phyloP scores from a whole-genome alignment of 768 basidiomycete species.

The Infundibulicybe gibba region DNA sequence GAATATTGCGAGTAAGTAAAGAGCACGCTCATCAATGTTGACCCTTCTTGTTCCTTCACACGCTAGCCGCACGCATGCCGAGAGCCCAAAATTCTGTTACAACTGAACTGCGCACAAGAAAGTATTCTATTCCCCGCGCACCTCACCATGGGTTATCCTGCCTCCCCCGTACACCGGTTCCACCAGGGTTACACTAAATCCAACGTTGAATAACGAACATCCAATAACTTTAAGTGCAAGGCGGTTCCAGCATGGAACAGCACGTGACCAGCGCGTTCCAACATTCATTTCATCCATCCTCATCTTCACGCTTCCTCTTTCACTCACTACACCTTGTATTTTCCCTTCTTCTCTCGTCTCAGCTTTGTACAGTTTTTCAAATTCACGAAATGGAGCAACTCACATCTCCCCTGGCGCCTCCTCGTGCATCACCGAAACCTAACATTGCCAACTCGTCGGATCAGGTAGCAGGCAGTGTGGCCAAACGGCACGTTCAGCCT shows the following conservation, averaged over 20 bases:
- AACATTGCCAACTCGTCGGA: conserved; percentile 45
- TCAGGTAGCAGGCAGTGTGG: conserved; percentile 72
- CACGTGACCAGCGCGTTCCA: not conserved
- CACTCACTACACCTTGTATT: conserved; percentile 15
- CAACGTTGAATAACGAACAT: too few species aligned
- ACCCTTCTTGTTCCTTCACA: not conserved
- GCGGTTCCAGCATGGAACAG: too few species aligned
- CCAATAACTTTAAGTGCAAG: too few species aligned
- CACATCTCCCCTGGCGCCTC: conserved; percentile 57
- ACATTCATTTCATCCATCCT: conserved; percentile 4
- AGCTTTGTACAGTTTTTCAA: conserved; percentile 7
- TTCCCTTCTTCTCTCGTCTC: conserved; percentile 15
- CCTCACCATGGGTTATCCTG: too few species aligned
- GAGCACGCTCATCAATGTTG: not conserved
- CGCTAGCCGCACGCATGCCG: not conserved
- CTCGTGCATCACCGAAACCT: conserved; percentile 57
- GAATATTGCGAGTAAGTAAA: not conserved
- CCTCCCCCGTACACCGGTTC: too few species aligned
- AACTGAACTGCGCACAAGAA: not conserved
- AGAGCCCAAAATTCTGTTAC: not conserved
- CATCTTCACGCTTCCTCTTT: conserved; percentile 6
- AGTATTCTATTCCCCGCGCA: too few species aligned
- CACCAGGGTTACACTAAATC: too few species aligned
- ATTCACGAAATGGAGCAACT: conserved; percentile 63
- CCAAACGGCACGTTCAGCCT: conserved; percentile 60